Conservation (phyloP, 2,329 filamentous ascomycete genomes). For the Fusarium chaquense region DNA sequence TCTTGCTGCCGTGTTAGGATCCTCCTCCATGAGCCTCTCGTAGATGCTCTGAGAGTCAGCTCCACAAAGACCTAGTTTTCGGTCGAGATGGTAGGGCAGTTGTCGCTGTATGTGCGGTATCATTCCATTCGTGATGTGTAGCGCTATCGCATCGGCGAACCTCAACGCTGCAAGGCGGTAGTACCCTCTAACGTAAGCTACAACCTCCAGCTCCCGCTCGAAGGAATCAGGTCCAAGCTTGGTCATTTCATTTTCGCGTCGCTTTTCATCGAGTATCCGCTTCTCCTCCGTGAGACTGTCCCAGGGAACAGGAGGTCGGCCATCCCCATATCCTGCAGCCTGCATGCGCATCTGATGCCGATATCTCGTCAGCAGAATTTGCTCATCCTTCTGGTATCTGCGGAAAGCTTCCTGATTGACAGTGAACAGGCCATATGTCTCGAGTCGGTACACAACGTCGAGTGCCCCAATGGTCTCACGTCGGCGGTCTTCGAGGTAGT, state of each 20-base stretch:
- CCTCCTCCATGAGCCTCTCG: constrained; percentile 62
- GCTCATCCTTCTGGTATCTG: constrained; percentile 60
- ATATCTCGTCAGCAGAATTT: constrained; percentile 58
- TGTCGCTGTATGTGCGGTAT: constrained; percentile 58
- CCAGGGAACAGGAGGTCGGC: constrained; percentile 54
- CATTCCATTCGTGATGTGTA: constrained; percentile 62
- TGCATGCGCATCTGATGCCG: constrained; percentile 64
- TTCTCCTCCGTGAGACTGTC: constrained; percentile 63
- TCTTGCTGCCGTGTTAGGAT: constrained; percentile 56
- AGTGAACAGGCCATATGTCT: constrained; percentile 68
- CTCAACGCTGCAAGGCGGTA: constrained; percentile 75
- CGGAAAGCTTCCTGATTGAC: constrained; percentile 64
- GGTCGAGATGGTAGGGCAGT: constrained; percentile 59
- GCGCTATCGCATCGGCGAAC: constrained; percentile 69
- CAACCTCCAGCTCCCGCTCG: constrained; percentile 69
- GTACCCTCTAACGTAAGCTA: constrained; percentile 74
- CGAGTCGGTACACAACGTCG: constrained; percentile 62
- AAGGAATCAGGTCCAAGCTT: constrained; percentile 70
- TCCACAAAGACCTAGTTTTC: constrained; percentile 57
- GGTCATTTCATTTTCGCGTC: constrained; percentile 56
- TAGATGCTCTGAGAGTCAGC: constrained; percentile 51
- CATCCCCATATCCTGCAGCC: constrained; percentile 51
- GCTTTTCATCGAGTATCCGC: constrained; percentile 57
- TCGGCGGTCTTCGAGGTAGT: constrained; percentile 59
- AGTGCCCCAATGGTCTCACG: constrained; percentile 55